Evolutionary conservation across 1,139 yeast species (phyloP).

Genomic region (Blastobotrys niveus): DNA sequence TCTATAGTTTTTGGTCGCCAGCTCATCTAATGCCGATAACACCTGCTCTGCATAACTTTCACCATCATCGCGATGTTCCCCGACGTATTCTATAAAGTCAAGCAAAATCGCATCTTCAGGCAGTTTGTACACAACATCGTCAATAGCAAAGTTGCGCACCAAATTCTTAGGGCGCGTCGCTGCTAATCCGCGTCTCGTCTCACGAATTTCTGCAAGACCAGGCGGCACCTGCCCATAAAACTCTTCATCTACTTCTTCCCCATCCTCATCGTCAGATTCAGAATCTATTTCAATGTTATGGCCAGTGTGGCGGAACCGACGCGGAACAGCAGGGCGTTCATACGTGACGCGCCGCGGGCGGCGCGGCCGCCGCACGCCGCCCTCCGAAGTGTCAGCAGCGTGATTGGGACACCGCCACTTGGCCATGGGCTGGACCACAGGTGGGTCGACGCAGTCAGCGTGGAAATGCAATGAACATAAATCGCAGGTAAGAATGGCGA

Average conservation of each 20-base stretch:
- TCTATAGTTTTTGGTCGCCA: slow-evolving; percentile 29
- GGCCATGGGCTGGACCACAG: slow-evolving; percentile 72
- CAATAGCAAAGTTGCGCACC: slow-evolving; percentile 40
- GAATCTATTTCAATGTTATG: slow-evolving; percentile 42
- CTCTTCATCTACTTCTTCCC: slow-evolving; percentile 26
- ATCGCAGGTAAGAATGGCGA: slow-evolving; percentile 68
- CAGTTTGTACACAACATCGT: slow-evolving; percentile 53
- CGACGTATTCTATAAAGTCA: slow-evolving; percentile 55
- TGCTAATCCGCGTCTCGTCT: slow-evolving; percentile 42
- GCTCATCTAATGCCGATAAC: slow-evolving; percentile 33
- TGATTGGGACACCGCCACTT: slow-evolving; percentile 97
- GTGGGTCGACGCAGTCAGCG: slow-evolving; percentile 77
- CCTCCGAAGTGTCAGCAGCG: slow-evolving; percentile 47
- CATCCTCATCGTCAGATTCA: slow-evolving; percentile 38
- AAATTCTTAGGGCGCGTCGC: slow-evolving; percentile 39
- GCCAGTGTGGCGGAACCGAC: slow-evolving; percentile 62
- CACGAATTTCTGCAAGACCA: slow-evolving; percentile 37
- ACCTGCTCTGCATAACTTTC: slow-evolving; percentile 27
- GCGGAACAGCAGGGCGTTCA: slow-evolving; percentile 50
- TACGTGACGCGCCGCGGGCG: slow-evolving; percentile 51
- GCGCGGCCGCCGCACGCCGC: slow-evolving; percentile 42
- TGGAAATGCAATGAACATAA: slow-evolving; percentile 89
- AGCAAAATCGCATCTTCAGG: slow-evolving; percentile 69
- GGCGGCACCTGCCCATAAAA: slow-evolving; percentile 40
- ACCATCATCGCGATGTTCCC: slow-evolving; percentile 22